Conservation (phyloP, 768 basidiomycete genomes). For the Suillus discolor region DNA sequence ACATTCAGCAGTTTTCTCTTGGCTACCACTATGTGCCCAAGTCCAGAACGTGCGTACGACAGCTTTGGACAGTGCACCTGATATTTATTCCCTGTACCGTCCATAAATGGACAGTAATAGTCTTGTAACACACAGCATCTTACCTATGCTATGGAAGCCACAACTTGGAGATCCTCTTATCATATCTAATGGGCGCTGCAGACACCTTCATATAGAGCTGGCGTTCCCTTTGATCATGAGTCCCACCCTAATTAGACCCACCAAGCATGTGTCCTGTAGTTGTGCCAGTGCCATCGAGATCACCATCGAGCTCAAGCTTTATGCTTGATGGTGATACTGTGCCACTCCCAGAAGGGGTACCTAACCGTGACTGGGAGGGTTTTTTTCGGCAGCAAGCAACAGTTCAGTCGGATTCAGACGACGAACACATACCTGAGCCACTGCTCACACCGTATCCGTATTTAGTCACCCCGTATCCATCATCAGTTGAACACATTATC, state of each 20-base stretch:
- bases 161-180: not conserved
- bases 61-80: not conserved
- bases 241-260: too few species aligned
- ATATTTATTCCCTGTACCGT: not conserved
- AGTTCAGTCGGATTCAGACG: not conserved
- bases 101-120: not conserved
- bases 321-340: not conserved
- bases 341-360: not conserved
- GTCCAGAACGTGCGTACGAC: not conserved
- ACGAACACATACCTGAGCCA: not conserved
- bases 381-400: not conserved
- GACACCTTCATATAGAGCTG: constrained; percentile 2
- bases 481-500: not conserved
- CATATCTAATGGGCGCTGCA: not conserved
- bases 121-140: not conserved
- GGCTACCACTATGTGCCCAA: not conserved
- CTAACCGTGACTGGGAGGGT: not conserved
- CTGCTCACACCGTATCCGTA: not conserved
- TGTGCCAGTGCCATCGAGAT: not conserved
- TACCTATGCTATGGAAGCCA: not conserved
- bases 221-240: not conserved
- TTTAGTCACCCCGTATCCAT: not conserved
- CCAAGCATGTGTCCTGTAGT: not conserved
- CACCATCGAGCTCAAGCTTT: not conserved
- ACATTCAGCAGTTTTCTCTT: not conserved